Base-by-base conservation (phyloP, 1,284 basidiomycete species). In the Athelia sp. region DNA sequence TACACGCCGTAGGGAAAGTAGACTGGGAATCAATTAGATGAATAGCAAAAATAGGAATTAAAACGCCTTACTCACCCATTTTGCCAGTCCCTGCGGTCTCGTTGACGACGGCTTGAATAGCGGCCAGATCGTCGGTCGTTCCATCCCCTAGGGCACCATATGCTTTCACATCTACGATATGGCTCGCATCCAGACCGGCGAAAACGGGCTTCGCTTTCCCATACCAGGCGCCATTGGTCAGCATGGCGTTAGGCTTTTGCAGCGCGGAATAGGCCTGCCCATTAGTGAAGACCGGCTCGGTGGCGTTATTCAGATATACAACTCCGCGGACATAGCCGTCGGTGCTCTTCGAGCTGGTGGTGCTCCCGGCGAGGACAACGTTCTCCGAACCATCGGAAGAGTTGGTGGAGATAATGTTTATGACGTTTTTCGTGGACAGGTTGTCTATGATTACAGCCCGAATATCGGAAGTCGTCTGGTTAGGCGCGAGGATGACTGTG, bases 81-180 rank as follows among this genome's bases (percentile, higher is more conserved):
- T 40, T 40, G 15, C 36, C 36, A n/a, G 36, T 40, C n/a, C 36
- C 36, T 4, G 36, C 36, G 15, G 15, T 40, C 9, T 40, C 8
- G 36, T 72, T 59, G 47, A 79, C 60, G 13, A 73, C 64, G 17
- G 58, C 56, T 57, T 76, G 69, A 34, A 79, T 63, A 4, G 74
- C 71, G 17, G 59, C 60, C 8, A 74, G 74, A 55, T 79, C 76
- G 57, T 79, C 76, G 11, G 74, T 73, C n/a, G 57, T 53, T 3
- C 76, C 77, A 54, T 79, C 74, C 45, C 77, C 77, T 54, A 61
- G 66, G 23, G 75, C 76, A 19, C 76, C 76, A 29, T 69, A 59
- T 17, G 63, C 60, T 56, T 69, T 72, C 34, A 75, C 70, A 52
- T 71, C 74, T 48, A 74, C 64, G 56, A 79, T 69, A 56, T 73